Base-by-base conservation (phyloP, 2,329 filamentous ascomycete species). In the Zasmidium citrigriseum region DNA sequence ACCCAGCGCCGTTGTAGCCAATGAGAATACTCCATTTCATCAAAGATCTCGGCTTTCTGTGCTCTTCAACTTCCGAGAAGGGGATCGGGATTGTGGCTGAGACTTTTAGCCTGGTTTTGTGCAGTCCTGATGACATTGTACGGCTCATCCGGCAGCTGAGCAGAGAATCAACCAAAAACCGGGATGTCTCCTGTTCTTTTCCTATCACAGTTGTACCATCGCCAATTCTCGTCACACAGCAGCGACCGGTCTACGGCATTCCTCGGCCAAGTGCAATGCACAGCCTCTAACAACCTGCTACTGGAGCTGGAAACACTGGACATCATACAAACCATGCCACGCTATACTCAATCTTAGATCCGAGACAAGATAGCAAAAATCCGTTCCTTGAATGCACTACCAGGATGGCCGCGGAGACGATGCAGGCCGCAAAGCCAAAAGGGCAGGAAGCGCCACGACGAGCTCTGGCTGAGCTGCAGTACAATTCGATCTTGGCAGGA, bases 381-480 rank as follows among this genome's bases (percentile, higher is more conserved):
- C n/a, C n/a, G n/a, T n/a, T n/a, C n/a, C n/a, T n/a, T n/a, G n/a
- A n/a, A n/a, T n/a, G n/a, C n/a, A n/a, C n/a, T n/a, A n/a, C n/a
- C n/a, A n/a, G n/a, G n/a, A n/a, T n/a, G n/a, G n/a, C n/a, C n/a
- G n/a, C n/a, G n/a, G n/a, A n/a, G n/a, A n/a, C n/a, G n/a, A n/a
- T n/a, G n/a, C 34, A 41, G 16, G 14, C 34, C 18, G 14, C 34
- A 16, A n/a, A 41, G 18, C 34, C 18, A 11, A 41, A 41, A 41
- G 34, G 18, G 12, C 34, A 16, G 34, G 34, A 41, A 41, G 18
- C 45, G 48, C 22, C 45, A 22, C 63, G 61, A n/a, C 66, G 75
- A 67, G 76, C 77, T 20, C 72, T 79, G 57, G 74, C 72, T 55
- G 71, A 75, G 27, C 73, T 78, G 21, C 72, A 75, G 41, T 76